Conservation (phyloP, 495 filamentous ascomycete genomes). For the Lepraria neglecta region DNA sequence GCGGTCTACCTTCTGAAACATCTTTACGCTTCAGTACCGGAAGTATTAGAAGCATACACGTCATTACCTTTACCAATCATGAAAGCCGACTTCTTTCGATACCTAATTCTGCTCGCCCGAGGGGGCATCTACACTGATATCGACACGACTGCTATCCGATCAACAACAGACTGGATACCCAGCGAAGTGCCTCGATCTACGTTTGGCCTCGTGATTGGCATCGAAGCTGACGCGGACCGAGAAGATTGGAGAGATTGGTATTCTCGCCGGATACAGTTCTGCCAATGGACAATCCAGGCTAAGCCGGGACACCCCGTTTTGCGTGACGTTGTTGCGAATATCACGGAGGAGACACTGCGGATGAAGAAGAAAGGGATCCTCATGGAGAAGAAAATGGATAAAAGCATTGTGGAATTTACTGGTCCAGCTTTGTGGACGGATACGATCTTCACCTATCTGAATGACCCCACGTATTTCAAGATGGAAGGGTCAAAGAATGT, state of each 20-base stretch:
- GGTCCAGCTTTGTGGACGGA: constrained; percentile 96
- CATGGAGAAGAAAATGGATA: constrained; percentile 54
- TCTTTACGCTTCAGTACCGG: constrained; percentile 80
- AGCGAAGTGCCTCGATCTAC: constrained; percentile 63
- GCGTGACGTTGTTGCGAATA: constrained; percentile 75
- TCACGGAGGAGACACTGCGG: constrained; percentile 73
- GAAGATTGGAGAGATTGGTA: constrained; percentile 95
- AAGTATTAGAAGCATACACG: constrained; percentile 87
- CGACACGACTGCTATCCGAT: constrained; percentile 78
- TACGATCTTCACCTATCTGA: constrained; percentile 84
- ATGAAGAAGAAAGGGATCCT: constrained; percentile 67
- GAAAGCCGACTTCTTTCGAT: constrained; percentile 98
- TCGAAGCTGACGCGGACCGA: constrained; percentile 92
- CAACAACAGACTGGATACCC: constrained; percentile 83
- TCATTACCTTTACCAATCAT: constrained; percentile 79
- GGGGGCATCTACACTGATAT: constrained; percentile 97
- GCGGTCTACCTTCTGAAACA: constrained; percentile 74
- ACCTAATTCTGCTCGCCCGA: constrained; percentile 85
- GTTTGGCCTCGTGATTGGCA: constrained; percentile 83
- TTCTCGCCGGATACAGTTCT: constrained; percentile 91
- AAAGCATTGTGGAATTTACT: constrained; percentile 91
- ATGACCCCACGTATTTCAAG: constrained; percentile 84
- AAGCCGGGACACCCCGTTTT: constrained; percentile 93
- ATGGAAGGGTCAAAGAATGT: constrained; percentile 60
- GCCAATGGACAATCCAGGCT: constrained; percentile 96